phyloP scores from a whole-genome alignment of 495 filamentous ascomycete species.

The Penicillium angulare region DNA sequence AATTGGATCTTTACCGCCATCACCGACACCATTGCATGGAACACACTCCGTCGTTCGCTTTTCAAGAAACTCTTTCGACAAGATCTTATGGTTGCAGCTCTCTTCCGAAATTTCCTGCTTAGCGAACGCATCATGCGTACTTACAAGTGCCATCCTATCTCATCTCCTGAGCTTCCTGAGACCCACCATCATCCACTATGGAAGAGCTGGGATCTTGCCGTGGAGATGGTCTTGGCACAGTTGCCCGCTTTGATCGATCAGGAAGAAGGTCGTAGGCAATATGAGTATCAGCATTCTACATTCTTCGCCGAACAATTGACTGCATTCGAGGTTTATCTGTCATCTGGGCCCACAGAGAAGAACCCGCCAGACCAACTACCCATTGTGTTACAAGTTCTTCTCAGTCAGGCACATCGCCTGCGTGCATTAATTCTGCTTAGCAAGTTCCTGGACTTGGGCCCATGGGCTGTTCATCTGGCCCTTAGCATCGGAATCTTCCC shows the following conservation, averaged over 20 bases:
- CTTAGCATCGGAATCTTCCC: slow-evolving; percentile 98
- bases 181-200: slow-evolving; percentile 92
- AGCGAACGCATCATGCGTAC: slow-evolving; percentile 93
- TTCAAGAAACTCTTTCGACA: slow-evolving; percentile 98
- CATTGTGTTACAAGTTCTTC: slow-evolving; percentile 90
- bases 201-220: slow-evolving; percentile 96
- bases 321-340: slow-evolving; percentile 96
- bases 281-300: slow-evolving; percentile 89
- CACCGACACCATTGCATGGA: slow-evolving; percentile 99
- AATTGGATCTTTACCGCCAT: slow-evolving; percentile 99
- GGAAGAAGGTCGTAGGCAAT: slow-evolving; percentile 67
- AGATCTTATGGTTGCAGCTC: slow-evolving; percentile 97
- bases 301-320: slow-evolving; percentile 98
- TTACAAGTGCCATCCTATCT: slow-evolving; percentile 91
- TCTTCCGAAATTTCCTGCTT: slow-evolving; percentile 94
- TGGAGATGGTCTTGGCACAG: slow-evolving; percentile 93
- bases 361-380: slow-evolving; percentile 91
- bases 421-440: slow-evolving; percentile 89
- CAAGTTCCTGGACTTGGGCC: slow-evolving; percentile 90
- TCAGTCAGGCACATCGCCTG: slow-evolving; percentile 94
- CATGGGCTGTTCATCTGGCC: slow-evolving; percentile 96
- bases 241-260: slow-evolving; percentile 78
- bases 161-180: slow-evolving; percentile 81
- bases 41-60: slow-evolving; percentile 77
- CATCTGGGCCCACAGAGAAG: slow-evolving; percentile 77